These are phyloP conservation scores for Blastobotrys ciferrii DNA, from an alignment of 1,139 yeast species.

Conservation along the genomic window DNA sequence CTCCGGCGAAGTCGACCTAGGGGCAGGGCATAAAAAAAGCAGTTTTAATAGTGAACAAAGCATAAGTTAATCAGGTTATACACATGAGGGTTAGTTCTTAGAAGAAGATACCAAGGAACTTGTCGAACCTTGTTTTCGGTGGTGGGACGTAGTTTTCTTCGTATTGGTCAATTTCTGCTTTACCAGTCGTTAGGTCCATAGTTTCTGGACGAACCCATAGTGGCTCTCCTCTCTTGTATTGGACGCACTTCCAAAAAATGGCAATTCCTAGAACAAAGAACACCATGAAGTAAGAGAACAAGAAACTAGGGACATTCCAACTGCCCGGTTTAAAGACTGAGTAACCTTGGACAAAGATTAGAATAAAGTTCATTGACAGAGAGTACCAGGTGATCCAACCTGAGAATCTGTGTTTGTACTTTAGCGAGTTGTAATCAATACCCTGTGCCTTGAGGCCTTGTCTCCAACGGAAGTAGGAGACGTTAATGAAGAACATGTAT, in stretches of 20 bases:
- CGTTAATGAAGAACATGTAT: conserved; percentile 43
- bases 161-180: conserved; percentile 56
- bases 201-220: conserved; percentile 47
- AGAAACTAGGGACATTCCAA: conserved; percentile 61
- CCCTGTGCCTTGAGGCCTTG: conserved; percentile 15
- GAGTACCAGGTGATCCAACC: conserved; percentile 29
- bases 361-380: conserved; percentile 52
- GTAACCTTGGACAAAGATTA: conserved; percentile 68
- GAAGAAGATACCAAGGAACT: conserved; percentile 1
- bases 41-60: no score
- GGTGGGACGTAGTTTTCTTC: conserved; percentile 26
- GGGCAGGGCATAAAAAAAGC: no score
- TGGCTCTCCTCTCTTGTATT: conserved; percentile 29
- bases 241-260: conserved; percentile 46
- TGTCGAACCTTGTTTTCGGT: conserved; percentile 9
- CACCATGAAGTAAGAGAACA: conserved; percentile 67
- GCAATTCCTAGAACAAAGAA: conserved; percentile 59
- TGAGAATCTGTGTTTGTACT: conserved; percentile 8
- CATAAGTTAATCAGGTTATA: no score
- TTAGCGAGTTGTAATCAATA: conserved; percentile 11
- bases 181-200: conserved; percentile 60
- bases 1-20: no score
- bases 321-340: conserved; percentile 60
- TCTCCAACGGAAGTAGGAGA: conserved; percentile 38
- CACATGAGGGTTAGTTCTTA: background rate